A percentile compares a stretch with the other conserved stretches of the same genome.
These are phyloP conservation scores for Fusarium sp. DNA, from an alignment of 2,329 filamentous ascomycete species.

Conservation along the genomic window DNA sequence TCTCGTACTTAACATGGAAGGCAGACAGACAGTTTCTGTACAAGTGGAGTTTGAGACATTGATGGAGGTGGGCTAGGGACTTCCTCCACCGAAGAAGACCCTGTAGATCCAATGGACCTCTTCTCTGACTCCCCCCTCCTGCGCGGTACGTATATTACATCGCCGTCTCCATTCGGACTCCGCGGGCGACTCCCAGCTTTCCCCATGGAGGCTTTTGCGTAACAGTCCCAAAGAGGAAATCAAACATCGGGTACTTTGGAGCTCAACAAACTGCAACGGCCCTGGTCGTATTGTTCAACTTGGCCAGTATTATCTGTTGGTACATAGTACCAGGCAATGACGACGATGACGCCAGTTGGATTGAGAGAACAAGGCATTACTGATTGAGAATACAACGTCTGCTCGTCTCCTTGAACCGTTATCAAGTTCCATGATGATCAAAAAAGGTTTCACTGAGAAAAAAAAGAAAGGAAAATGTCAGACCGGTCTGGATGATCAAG, in stretches of 20 bases:
- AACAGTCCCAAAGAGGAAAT: slow-evolving; percentile 35
- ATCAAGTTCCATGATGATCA: neutral
- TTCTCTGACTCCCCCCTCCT: slow-evolving; percentile 12
- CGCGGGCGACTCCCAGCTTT: slow-evolving; percentile 28
- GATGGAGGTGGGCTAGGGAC: slow-evolving; percentile 27
- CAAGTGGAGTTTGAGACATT: slow-evolving; percentile 33
- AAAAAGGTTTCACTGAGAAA: slow-evolving; percentile 6
- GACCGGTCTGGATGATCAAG: neutral
- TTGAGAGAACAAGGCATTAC: slow-evolving; percentile 6
- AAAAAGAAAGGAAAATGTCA: slow-evolving; percentile 7
- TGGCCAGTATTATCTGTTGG: slow-evolving; percentile 21
- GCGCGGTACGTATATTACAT: slow-evolving; percentile 3
- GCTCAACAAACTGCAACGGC: slow-evolving; percentile 40
- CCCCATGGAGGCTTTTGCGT: slow-evolving; percentile 27
- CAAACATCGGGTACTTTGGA: slow-evolving; percentile 9
- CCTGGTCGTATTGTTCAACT: slow-evolving; percentile 16
- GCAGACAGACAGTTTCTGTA: slow-evolving; percentile 12
- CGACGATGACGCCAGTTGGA: slow-evolving; percentile 20
- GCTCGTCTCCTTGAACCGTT: neutral
- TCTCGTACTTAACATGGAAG: slow-evolving; percentile 1
- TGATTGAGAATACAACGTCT: slow-evolving; percentile 4
- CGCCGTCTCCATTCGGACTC: slow-evolving; percentile 9
- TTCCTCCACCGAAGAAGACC: slow-evolving; percentile 38
- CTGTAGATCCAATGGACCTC: slow-evolving; percentile 43
- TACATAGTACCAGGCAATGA: slow-evolving; percentile 1